These are phyloP conservation scores for Spergularia bocconei DNA, from an alignment of 148 eudicot species.

Conservation along the genomic window DNA sequence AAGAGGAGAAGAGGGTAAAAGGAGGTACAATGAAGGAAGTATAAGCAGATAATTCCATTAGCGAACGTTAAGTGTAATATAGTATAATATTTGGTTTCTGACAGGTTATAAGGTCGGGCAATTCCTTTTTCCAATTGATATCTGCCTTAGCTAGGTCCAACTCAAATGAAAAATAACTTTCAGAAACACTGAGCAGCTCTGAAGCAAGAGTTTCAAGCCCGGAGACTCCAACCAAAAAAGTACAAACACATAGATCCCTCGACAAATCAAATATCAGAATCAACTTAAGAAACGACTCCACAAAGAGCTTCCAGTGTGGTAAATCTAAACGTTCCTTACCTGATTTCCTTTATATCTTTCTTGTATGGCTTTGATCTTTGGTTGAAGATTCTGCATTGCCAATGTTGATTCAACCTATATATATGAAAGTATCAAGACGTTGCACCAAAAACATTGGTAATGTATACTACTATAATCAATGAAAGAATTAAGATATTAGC, in stretches of 20 bases:
- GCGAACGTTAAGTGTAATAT: too few relatives aligned
- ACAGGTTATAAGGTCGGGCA: not conserved
- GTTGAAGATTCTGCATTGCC: conserved; percentile 99
- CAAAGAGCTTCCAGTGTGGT: not conserved
- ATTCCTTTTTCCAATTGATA: not conserved
- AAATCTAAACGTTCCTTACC: conserved; percentile 32
- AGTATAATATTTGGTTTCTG: not conserved
- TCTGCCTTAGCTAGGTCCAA: not conserved
- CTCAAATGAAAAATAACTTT: not conserved
- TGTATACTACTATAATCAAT: not conserved
- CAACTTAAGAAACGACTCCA: not conserved
- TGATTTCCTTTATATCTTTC: conserved; percentile 98
- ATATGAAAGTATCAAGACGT: conserved; percentile 15
- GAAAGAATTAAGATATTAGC: not conserved
- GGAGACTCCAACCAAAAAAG: not conserved
- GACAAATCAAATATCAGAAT: not conserved
- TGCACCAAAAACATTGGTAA: conserved; percentile 1
- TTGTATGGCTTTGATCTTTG: conserved; percentile 98
- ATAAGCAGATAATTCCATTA: not conserved
- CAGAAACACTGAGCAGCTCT: not conserved
- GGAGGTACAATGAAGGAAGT: not conserved
- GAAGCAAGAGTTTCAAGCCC: not conserved
- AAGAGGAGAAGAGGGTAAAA: not conserved
- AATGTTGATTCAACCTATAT: conserved; percentile 89
- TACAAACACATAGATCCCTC: not conserved